Conservation (phyloP, 2,329 filamentous ascomycete genomes). For the Cryphonectria radicalis region DNA sequence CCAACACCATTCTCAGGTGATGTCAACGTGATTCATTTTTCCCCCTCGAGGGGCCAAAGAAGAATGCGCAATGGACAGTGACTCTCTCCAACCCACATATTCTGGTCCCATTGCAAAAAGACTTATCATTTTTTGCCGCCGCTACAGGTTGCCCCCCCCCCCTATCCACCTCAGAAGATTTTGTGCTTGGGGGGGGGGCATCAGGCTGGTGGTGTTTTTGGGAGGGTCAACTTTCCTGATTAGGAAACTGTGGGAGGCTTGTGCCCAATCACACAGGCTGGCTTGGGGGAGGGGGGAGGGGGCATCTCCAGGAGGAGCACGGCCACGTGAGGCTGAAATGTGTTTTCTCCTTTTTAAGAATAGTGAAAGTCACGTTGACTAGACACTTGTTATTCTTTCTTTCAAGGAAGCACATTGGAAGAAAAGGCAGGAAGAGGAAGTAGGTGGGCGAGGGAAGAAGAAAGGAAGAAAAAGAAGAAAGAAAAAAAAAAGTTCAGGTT, state of each 20-base stretch:
- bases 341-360: neutral
- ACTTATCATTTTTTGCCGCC: too few relatives aligned
- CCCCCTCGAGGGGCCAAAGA: neutral
- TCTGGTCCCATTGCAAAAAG: too few relatives aligned
- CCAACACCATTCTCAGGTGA: neutral
- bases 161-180: too few relatives aligned
- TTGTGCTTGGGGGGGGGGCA: neutral
- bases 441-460: neutral
- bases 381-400: neutral
- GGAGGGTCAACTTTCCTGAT: slow-evolving; percentile 1
- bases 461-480: neutral
- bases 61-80: neutral
- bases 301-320: neutral
- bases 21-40: neutral
- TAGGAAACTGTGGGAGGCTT: neutral
- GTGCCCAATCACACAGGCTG: slow-evolving; percentile 4
- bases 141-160: neutral
- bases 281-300: too few relatives aligned
- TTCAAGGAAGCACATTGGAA: neutral
- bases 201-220: too few relatives aligned
- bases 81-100: neutral
- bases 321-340: neutral
- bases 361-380: neutral
- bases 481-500: neutral
- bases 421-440: too few relatives aligned